phyloP scores from a whole-genome alignment of 2,329 filamentous ascomycete genomes.

The Neonectria punicea region DNA sequence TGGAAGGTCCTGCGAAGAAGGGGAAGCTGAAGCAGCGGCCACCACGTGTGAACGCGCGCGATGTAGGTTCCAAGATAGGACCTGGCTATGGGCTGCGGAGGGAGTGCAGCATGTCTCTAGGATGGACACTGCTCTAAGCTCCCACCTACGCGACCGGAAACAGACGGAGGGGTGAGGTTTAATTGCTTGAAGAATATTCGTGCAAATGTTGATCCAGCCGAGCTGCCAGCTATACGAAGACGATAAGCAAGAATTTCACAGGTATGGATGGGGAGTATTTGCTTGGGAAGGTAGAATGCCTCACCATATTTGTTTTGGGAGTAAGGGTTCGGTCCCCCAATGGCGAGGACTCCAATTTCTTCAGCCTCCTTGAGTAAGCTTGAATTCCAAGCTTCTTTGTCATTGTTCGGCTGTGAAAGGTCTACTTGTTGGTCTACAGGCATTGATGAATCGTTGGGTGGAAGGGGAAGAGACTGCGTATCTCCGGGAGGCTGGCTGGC shows the following conservation, averaged over 20 bases:
- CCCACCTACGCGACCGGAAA: not conserved
- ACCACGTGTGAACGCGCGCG: slow-evolving; percentile 39
- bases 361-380: slow-evolving; percentile 34
- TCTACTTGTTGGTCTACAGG: not conserved
- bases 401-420: not conserved
- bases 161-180: slow-evolving; percentile 14
- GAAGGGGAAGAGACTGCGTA: no score
- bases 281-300: not conserved
- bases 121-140: slow-evolving; percentile 13
- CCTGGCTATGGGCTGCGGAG: slow-evolving; percentile 30
- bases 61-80: slow-evolving; percentile 35
- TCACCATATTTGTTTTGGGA: slow-evolving; percentile 36
- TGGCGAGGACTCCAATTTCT: slow-evolving; percentile 36
- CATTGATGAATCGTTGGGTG: not conserved
- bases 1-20: slow-evolving; percentile 25
- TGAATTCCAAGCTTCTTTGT: not conserved
- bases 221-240: slow-evolving; percentile 32
- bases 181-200: slow-evolving; percentile 42
- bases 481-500: not conserved
- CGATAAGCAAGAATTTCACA: not conserved
- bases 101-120: slow-evolving; percentile 29
- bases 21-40: slow-evolving; percentile 39
- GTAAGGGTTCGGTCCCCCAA: slow-evolving; percentile 29
- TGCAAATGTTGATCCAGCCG: slow-evolving; percentile 40
- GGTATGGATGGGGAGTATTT: not conserved